Conservation (phyloP, 2,329 filamentous ascomycete genomes). For the Blastomyces percursus region DNA sequence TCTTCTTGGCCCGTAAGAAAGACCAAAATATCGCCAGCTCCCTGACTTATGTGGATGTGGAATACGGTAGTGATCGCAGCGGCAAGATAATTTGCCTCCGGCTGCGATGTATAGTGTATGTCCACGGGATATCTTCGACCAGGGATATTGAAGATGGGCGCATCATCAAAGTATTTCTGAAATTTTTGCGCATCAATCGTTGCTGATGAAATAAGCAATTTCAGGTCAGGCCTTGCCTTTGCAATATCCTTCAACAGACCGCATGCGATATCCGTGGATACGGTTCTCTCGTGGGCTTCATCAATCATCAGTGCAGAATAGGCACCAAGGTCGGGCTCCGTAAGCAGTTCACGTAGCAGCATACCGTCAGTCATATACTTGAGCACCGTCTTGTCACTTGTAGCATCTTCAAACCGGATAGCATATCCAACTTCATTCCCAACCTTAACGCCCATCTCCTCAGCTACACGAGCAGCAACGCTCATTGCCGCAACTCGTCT, state of each 20-base stretch:
- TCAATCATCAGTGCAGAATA: constrained; percentile 94
- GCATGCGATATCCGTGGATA: constrained; percentile 82
- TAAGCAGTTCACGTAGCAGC: constrained; percentile 79
- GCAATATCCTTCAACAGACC: constrained; percentile 83
- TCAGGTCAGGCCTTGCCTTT: constrained; percentile 70
- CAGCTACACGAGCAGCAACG: constrained; percentile 88
- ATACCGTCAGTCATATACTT: constrained; percentile 99
- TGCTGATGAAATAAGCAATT: constrained; percentile 82
- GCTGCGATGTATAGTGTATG: constrained; percentile 79
- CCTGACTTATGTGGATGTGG: constrained; percentile 83
- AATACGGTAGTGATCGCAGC: constrained; percentile 89
- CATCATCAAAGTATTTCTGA: constrained; percentile 79
- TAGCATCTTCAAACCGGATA: constrained; percentile 89
- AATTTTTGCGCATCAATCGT: constrained; percentile 94
- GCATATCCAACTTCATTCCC: constrained; percentile 90
- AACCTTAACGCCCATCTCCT: constrained; percentile 82
- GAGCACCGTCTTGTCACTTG: constrained; percentile 78
- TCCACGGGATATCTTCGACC: constrained; percentile 82
- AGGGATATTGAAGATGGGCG: constrained; percentile 89
- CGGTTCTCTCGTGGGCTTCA: constrained; percentile 88
- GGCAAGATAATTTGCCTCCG: constrained; percentile 86
- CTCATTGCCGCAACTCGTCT: constrained; percentile 95
- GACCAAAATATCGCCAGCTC: constrained; percentile 78
- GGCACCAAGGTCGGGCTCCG: constrained; percentile 67
- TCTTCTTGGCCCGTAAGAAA: constrained; percentile 96